These are phyloP conservation scores for Canariomyces notabilis DNA, from an alignment of 2,329 filamentous ascomycete species.

Conservation along the genomic window DNA sequence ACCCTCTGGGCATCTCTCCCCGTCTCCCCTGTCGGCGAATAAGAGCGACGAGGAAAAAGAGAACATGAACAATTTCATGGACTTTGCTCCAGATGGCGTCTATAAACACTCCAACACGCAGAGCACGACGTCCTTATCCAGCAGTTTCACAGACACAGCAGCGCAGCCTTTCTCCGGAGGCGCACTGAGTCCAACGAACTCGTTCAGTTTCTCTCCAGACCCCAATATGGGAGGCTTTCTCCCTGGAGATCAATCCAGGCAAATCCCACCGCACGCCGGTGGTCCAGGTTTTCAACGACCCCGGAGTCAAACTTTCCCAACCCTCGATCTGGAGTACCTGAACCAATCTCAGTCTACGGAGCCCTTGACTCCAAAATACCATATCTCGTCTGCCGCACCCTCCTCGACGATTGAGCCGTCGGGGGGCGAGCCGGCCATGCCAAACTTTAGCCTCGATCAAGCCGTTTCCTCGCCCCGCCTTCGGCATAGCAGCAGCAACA, in stretches of 20 bases:
- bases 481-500: conserved; percentile 48
- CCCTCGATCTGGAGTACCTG: conserved; percentile 58
- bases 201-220: conserved; percentile 72
- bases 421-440: conserved; percentile 40
- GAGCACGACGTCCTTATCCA: conserved; percentile 61
- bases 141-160: conserved; percentile 59
- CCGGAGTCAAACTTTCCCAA: conserved; percentile 83
- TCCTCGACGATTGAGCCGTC: conserved; percentile 51
- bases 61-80: conserved; percentile 47
- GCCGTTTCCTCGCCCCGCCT: conserved; percentile 40
- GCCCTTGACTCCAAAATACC: conserved; percentile 47
- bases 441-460: conserved; percentile 41
- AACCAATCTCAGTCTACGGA: conserved; percentile 40
- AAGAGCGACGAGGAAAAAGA: conserved; percentile 67
- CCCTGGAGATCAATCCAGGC: conserved; percentile 34
- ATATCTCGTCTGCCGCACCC: conserved; percentile 42
- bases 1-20: conserved; percentile 59
- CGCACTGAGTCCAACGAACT: conserved; percentile 67
- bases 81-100: conserved; percentile 48
- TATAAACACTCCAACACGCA: conserved; percentile 64
- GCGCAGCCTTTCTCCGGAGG: conserved; percentile 65
- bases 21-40: conserved; percentile 64
- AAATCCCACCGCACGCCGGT: conserved; percentile 30
- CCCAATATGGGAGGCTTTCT: conserved; percentile 62
- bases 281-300: conserved; percentile 62